Evolutionary conservation across 306 rosid species (phyloP), one percentile per base, ranked within the genome.

Genomic region (Vicia sativa): DNA sequence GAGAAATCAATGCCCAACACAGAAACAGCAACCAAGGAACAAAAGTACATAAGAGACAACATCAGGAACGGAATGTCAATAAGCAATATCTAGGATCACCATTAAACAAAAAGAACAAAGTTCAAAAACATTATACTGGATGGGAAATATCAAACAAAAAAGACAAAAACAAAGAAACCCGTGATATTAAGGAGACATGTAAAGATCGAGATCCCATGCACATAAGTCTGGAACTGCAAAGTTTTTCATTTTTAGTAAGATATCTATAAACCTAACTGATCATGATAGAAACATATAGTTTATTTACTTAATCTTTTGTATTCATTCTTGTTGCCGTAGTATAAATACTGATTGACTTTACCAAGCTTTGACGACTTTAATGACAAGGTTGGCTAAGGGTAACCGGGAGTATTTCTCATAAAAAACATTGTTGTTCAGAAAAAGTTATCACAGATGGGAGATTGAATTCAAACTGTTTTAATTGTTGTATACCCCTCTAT

Each of bases 1-100:
- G 64, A 61, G 63, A 70, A 68, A 66, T 88, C 80, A 85, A 84
- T 64, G 45, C 67, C 69, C 66, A 70, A 78, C 42, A 62, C 34
- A 49, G 23, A 66, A 53, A 52, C 11, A 62, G 23, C 41, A 70
- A 52, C 61, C 55, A 29, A 42, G 34, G 7, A 67, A 18, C 50
- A 19, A 54, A 56, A 71, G 31, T 55, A 62, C 68, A 74, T 61
- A 54, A 60, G 57, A 66, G 43, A 50, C 44, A 58, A 70, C 15
- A 42, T 67, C 49, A n/a, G n/a, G n/a, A n/a, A n/a, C n/a, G 31
- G 44, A 62, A 49, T 26, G 38, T 37, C 71, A 37, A 60, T 31
- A 37, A 48, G 15, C 35, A 62, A 64, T 41, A 59, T 64, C 55
- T 14, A 69, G 77, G 62, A 54, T 45, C 66, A 62, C 53, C 66